These are phyloP conservation scores for Dillenia turbinata DNA, from an alignment of 164 flowering plant genomes.

Conservation along the genomic window DNA sequence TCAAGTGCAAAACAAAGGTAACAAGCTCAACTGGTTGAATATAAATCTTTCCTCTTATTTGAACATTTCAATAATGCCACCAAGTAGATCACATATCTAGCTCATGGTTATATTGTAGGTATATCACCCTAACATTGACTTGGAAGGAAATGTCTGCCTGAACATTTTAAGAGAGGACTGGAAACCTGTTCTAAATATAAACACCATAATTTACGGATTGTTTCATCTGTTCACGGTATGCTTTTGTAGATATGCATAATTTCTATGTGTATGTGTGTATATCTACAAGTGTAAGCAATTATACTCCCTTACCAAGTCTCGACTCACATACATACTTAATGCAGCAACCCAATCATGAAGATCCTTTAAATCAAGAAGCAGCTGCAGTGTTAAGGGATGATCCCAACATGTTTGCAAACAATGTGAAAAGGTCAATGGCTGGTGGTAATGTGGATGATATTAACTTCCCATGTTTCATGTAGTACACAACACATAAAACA, in stretches of 20 bases:
- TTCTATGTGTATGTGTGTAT: not conserved
- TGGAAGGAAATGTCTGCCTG: constrained; percentile 86
- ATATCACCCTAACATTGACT: constrained; percentile 80
- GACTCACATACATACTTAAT: constrained; percentile 2
- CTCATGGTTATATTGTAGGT: constrained; percentile 68
- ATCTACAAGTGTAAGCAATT: not conserved
- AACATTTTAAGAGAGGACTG: constrained; percentile 82
- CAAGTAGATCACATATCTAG: not conserved
- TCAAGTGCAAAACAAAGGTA: constrained; percentile 85
- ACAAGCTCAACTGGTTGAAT: not conserved
- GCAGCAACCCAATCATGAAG: constrained; percentile 76
- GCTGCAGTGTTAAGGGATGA: constrained; percentile 74
- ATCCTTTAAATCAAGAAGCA: constrained; percentile 77
- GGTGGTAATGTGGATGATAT: constrained; percentile 71
- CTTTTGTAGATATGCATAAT: not conserved
- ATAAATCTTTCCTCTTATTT: not conserved
- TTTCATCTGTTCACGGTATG: constrained; percentile 71
- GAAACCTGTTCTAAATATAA: constrained; percentile 78
- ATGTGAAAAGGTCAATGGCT: constrained; percentile 72
- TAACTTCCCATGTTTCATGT: constrained; percentile 51
- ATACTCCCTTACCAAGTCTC: not conserved
- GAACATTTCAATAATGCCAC: not conserved
- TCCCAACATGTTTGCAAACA: constrained; percentile 58
- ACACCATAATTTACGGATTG: constrained; percentile 66
- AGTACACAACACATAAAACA: constrained; percentile 2